Evolutionary conservation across 1,284 basidiomycete species (phyloP).

Genomic region (Apiotrichum sp.): DNA sequence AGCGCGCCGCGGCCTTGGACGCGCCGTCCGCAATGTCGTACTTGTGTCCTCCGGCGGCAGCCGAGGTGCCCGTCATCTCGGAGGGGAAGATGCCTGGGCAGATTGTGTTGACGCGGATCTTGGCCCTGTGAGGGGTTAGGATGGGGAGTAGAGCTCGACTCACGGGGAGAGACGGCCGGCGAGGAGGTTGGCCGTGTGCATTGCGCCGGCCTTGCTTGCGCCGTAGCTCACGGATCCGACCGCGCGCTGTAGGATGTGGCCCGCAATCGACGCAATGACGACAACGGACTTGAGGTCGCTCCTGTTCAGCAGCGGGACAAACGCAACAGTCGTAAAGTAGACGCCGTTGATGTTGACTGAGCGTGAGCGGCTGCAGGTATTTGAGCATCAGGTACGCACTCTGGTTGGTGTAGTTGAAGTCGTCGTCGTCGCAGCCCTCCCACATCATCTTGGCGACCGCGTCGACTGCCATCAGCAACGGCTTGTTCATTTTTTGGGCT

Average conservation of each 20-base stretch:
- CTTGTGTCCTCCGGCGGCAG: slow-evolving; percentile 13
- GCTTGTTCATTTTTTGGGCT: not conserved
- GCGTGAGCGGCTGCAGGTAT: not conserved
- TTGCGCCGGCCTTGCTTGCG: slow-evolving; percentile 38
- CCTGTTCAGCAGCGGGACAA: slow-evolving; percentile 38
- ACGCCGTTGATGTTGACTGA: slow-evolving; percentile 36
- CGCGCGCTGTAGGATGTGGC: slow-evolving; percentile 33
- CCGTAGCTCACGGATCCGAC: slow-evolving; percentile 37
- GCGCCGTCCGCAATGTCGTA: slow-evolving; percentile 22
- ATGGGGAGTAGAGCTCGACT: not conserved
- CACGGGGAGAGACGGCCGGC: slow-evolving; percentile 33
- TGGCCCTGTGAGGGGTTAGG: slow-evolving; percentile 8
- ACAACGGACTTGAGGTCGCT: slow-evolving; percentile 36
- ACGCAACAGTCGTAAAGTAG: slow-evolving; percentile 41
- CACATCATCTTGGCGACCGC: slow-evolving; percentile 30
- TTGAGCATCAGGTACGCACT: slow-evolving; percentile 5
- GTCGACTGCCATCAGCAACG: not conserved
- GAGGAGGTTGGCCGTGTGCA: slow-evolving; percentile 32
- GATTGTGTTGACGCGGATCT: slow-evolving; percentile 41
- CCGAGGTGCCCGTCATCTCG: slow-evolving; percentile 34
- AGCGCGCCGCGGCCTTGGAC: slow-evolving; percentile 25
- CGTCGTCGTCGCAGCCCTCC: slow-evolving; percentile 35
- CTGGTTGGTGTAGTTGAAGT: slow-evolving; percentile 25
- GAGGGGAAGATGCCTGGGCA: slow-evolving; percentile 37
- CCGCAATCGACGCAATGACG: slow-evolving; percentile 43